Conservation (phyloP, 352 stramenopile genomes). For the Phytopythium vexans region DNA sequence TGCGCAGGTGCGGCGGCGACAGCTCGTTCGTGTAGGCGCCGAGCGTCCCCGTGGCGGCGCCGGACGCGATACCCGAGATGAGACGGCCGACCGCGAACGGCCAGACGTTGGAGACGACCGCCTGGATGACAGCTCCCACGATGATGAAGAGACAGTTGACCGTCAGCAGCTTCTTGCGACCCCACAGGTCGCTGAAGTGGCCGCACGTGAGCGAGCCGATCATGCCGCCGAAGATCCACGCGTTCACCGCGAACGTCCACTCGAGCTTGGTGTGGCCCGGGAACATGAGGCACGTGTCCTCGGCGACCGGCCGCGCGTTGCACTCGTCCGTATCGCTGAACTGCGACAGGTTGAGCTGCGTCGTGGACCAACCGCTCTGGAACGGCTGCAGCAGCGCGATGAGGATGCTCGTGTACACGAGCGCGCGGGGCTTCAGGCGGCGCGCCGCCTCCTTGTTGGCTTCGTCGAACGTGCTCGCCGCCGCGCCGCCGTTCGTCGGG, state of each 20-base stretch:
- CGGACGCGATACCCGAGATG: too few relatives aligned
- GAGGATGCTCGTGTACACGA: slow-evolving; percentile 25
- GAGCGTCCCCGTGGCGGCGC: too few relatives aligned
- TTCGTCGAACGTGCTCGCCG: too few relatives aligned
- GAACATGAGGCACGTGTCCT: slow-evolving; percentile 55
- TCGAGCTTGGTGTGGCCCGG: slow-evolving; percentile 41
- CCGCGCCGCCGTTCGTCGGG: too few relatives aligned
- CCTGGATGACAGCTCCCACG: slow-evolving; percentile 29
- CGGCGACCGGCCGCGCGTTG: slow-evolving; percentile 28
- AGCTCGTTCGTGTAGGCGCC: too few relatives aligned
- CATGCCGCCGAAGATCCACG: slow-evolving; percentile 58
- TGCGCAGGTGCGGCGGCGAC: too few relatives aligned
- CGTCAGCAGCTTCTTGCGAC: slow-evolving; percentile 23
- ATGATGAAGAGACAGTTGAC: too few relatives aligned
- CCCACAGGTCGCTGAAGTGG: slow-evolving; percentile 22
- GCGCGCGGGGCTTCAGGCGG: too few relatives aligned
- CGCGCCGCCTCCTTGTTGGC: too few relatives aligned
- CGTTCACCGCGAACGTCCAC: slow-evolving; percentile 45
- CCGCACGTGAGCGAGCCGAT: slow-evolving; percentile 39
- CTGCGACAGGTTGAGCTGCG: slow-evolving; percentile 46
- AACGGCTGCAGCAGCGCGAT: slow-evolving; percentile 38
- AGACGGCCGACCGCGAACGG: slow-evolving; percentile 31
- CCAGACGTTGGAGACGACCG: slow-evolving; percentile 21
- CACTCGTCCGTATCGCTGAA: slow-evolving; percentile 43
- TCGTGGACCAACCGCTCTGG: slow-evolving; percentile 55